Evolutionary conservation across 2,329 filamentous ascomycete species (phyloP).

Genomic region (Sporothrix phasma): DNA sequence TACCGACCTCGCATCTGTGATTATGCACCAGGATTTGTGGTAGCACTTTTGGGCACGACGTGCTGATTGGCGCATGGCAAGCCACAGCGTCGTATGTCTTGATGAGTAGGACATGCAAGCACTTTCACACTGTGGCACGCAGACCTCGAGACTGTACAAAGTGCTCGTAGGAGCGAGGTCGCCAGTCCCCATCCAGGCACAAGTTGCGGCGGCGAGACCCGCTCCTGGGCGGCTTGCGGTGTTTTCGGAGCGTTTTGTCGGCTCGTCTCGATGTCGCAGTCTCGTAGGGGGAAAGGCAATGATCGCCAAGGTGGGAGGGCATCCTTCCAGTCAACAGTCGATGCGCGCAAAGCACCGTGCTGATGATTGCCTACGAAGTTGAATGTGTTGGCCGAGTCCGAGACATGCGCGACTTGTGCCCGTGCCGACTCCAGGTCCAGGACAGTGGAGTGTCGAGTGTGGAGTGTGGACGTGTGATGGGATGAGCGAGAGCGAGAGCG

Average conservation of each 20-base stretch:
- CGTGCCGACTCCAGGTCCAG: not conserved
- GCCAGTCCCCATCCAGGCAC: not conserved
- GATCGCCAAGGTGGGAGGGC: not conserved
- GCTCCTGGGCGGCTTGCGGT: not conserved
- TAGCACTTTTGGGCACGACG: not conserved
- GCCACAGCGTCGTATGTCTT: not conserved
- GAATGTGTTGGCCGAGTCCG: conserved; percentile 1
- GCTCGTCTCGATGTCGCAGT: not conserved
- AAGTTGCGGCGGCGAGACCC: conserved; percentile 3
- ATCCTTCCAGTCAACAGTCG: not conserved
- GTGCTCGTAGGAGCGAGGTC: no score
- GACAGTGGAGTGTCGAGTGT: not conserved
- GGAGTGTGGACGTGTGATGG: not conserved
- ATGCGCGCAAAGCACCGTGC: no score
- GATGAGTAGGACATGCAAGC: not conserved
- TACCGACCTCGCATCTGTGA: not conserved
- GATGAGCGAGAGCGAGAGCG: not conserved
- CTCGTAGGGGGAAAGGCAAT: not conserved
- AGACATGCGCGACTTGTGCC: not conserved
- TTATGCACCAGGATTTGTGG: not conserved
- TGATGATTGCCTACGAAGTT: not conserved
- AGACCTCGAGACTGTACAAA: no score
- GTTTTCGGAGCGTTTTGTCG: not conserved
- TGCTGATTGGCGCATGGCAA: not conserved
- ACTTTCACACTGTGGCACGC: not conserved